Base-by-base conservation (phyloP, 495 filamentous ascomycete genomes). In the Aspergillus cavernicola region DNA sequence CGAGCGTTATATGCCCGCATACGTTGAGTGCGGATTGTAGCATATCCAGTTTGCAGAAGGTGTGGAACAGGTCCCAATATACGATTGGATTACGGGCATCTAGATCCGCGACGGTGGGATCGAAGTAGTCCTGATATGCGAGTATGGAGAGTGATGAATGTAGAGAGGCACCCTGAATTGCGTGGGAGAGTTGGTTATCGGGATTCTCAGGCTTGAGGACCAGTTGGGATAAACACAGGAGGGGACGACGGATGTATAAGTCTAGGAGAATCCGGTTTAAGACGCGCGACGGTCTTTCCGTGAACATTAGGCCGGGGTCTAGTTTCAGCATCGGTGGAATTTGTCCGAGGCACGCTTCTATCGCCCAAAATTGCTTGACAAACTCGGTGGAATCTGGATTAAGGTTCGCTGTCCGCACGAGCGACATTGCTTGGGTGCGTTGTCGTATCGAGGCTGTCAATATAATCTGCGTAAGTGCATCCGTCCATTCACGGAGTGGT, bases 81-180 rank as follows among this genome's bases (percentile, higher is more conserved):
- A 36, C 13, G 18, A 31, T 55, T 9, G 9, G 9, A 9, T 28
- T 28, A 9, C 24, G 4, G 5, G 45, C 19, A 12, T 65, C 58
- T 33, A 58, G 45, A 16, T 63, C 59, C 1, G 54, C 35, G 9
- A 61, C 37, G 7, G 32, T 55, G 6, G 66, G 64, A 23, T 66
- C 66, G 29, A 69, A 65, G 18, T 59, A 52, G 19, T 65, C 62
- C 39, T 66, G 64, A 15, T 63, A 63, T 12, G 63, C 63, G 8
- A 69, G 26, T 15, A 66, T 48, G 2, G 39, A 51, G 1, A 65
- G 35, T 1, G 59, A 63, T 4, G 58, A 62, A 7, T 66, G 56
- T 6, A 68, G 55, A 31, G 46, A 62, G 6, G 39, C 16, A 29
- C 29, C 40, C 26, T 56, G 4, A 12, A n/a, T 12, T 35, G 4